phyloP scores from a whole-genome alignment of 768 basidiomycete genomes.

The Mycena filopes region DNA sequence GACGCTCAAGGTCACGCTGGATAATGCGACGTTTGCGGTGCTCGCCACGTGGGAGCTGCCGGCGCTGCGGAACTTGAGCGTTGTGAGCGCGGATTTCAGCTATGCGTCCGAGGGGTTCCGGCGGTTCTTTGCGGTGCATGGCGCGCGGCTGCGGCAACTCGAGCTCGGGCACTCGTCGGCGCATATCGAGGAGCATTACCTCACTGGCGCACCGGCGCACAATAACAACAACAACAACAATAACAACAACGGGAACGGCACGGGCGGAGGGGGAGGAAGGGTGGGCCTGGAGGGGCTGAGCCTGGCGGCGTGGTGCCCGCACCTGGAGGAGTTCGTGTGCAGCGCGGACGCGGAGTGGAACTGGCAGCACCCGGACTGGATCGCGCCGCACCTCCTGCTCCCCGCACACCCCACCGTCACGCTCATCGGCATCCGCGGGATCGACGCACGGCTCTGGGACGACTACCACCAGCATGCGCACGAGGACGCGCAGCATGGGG shows the following conservation, averaged over 20 bases:
- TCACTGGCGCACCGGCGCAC: conserved; percentile 55
- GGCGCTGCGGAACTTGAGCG: conserved; percentile 67
- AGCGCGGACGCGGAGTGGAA: conserved; percentile 85
- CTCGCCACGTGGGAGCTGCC: conserved; percentile 78
- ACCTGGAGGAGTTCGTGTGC: conserved; percentile 76
- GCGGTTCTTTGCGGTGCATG: conserved; percentile 74
- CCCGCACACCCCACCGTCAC: conserved; percentile 71
- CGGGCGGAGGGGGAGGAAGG: too few species aligned
- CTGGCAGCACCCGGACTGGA: conserved; percentile 84
- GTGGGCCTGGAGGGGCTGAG: conserved; percentile 48
- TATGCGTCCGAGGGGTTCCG: conserved; percentile 75
- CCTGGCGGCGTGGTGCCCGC: conserved; percentile 77
- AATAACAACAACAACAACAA: too few species aligned
- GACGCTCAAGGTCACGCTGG: conserved; percentile 75
- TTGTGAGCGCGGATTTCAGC: conserved; percentile 76
- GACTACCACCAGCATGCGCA: conserved; percentile 37
- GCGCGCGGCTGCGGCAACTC: conserved; percentile 67
- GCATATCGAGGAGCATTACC: conserved; percentile 73
- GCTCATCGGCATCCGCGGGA: conserved; percentile 78
- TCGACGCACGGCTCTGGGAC: conserved; percentile 69
- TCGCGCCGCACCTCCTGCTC: conserved; percentile 78
- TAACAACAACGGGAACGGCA: too few species aligned
- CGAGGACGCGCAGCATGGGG: too few species aligned
- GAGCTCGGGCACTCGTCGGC: conserved; percentile 80
- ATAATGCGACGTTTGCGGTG: conserved; percentile 75